These are phyloP conservation scores for Thraustochytrium striatum DNA, from an alignment of 352 stramenopile genomes.

Conservation along the genomic window DNA sequence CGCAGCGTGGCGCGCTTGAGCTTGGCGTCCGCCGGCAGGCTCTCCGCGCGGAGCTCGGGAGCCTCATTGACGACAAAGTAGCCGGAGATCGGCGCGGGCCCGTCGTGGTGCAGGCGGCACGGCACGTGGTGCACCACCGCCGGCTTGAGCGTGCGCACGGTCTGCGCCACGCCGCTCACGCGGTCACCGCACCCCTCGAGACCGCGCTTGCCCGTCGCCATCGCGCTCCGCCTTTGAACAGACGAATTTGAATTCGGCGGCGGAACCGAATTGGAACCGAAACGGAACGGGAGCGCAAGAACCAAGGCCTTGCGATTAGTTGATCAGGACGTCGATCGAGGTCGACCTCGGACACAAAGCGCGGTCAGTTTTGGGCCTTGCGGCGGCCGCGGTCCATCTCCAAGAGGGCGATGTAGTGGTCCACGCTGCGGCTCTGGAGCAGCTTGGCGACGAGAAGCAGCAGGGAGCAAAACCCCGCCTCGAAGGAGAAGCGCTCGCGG, in stretches of 20 bases:
- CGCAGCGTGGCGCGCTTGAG: constrained; percentile 16
- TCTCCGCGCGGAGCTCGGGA: not conserved
- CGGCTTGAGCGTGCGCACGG: not conserved
- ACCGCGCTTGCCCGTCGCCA: not conserved
- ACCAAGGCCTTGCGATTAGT: not conserved
- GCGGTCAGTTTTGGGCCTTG: not conserved
- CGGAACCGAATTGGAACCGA: not conserved
- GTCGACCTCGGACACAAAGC: not conserved
- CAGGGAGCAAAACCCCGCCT: not conserved
- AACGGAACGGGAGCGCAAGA: not conserved
- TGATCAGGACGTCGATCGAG: too few species aligned
- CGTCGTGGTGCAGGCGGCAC: constrained; percentile 29
- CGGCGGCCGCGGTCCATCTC: not conserved
- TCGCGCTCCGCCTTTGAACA: not conserved
- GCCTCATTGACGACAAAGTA: constrained; percentile 16
- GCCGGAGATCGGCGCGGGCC: not conserved
- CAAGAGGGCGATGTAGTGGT: constrained; percentile 36
- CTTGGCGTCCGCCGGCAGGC: not conserved
- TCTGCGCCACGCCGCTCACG: not conserved
- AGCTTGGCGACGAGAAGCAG: constrained; percentile 24
- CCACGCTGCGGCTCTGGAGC: constrained; percentile 23
- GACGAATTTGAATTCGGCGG: not conserved
- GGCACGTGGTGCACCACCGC: constrained; percentile 13
- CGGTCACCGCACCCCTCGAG: not conserved
- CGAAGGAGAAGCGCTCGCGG: not conserved